phyloP scores from a whole-genome alignment of 2,329 filamentous ascomycete genomes.

The Fusarium metavorans region DNA sequence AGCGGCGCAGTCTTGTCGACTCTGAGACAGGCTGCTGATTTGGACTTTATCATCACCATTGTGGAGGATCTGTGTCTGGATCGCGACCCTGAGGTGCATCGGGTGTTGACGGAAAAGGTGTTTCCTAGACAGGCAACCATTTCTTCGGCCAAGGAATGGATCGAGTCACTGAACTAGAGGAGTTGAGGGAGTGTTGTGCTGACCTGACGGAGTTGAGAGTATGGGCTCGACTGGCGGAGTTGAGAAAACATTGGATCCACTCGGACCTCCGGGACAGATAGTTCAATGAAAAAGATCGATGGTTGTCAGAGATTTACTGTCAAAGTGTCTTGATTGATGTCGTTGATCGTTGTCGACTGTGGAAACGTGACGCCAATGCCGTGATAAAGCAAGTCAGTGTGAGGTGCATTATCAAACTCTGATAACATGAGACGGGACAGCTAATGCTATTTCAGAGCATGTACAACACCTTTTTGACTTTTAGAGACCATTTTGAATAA shows the following conservation, averaged over 20 bases:
- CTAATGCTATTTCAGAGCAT: not conserved
- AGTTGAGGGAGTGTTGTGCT: not conserved
- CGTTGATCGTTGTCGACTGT: not conserved
- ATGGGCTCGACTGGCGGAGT: not conserved
- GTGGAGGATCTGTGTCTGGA: not conserved
- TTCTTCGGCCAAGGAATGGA: not conserved
- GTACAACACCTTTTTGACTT: not conserved
- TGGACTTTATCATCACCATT: not conserved
- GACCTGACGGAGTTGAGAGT: not conserved
- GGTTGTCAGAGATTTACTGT: not conserved
- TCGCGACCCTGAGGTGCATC: not conserved
- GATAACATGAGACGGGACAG: not conserved
- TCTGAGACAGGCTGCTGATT: not conserved
- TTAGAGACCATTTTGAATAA: not conserved
- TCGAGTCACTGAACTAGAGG: not conserved
- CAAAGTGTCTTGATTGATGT: not conserved
- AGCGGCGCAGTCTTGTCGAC: constrained; percentile 1
- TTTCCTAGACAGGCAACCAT: constrained; percentile 39
- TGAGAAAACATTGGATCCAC: not conserved
- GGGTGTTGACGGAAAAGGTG: constrained; percentile 3
- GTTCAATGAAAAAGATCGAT: not conserved
- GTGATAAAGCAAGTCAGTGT: not conserved
- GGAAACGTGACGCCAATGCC: not conserved
- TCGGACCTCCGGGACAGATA: too few species aligned
- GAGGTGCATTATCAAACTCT: not conserved